phyloP scores from a whole-genome alignment of 2,329 filamentous ascomycete genomes.

The Exophiala xenobiotica region DNA sequence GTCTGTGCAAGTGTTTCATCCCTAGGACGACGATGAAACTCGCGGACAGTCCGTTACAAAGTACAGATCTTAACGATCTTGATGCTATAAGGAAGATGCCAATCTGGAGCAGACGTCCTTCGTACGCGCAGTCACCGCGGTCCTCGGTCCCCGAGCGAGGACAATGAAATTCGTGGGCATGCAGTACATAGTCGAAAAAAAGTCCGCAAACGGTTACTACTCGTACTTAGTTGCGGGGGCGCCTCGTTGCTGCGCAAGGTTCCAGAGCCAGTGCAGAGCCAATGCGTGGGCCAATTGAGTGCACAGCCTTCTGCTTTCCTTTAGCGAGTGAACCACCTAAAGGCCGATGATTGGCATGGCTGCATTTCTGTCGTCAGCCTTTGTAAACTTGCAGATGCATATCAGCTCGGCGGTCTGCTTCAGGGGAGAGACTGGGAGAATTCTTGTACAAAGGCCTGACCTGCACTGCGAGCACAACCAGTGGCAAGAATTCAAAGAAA shows the following conservation, averaged over 20 bases:
- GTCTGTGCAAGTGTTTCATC: not conserved
- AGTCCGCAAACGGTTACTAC: not conserved
- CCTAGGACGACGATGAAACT: not conserved
- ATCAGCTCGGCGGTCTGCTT: slow-evolving; percentile 2
- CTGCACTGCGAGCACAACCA: not conserved
- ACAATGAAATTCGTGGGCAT: not conserved
- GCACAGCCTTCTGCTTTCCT: slow-evolving; percentile 2
- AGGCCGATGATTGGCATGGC: not conserved
- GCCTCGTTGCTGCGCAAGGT: not conserved
- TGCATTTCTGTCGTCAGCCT: not conserved
- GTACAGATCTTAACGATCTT: not conserved
- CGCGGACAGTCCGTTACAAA: not conserved
- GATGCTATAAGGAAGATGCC: not conserved
- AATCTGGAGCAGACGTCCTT: not conserved
- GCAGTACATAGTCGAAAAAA: not conserved
- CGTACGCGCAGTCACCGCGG: not conserved
- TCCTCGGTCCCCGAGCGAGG: too few species aligned
- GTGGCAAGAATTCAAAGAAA: slow-evolving; percentile 8
- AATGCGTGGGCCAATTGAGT: not conserved
- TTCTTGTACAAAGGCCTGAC: slow-evolving; percentile 2
- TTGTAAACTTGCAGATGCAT: not conserved
- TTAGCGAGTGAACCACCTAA: not conserved
- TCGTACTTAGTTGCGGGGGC: not conserved
- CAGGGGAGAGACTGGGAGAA: slow-evolving; percentile 6
- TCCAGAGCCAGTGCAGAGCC: slow-evolving; percentile 1